Conservation (phyloP, 176 grass and related monocot genomes). For the barley (Hordeum vulgare) region MorexV3_pseudomolecules_assembly NC_058522.1:575589513-575590012, state of each 20-base stretch:
- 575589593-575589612: background rate
- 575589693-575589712: too few species aligned
- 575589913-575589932: background rate
- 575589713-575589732: too few species aligned
- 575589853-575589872: too few species aligned
- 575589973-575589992: too few species aligned
- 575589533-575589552: background rate
- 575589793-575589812: background rate
- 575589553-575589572: background rate
- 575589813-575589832: background rate
- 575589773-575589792: background rate
- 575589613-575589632: background rate
- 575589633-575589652: background rate
- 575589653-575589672: too few species aligned
- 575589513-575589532: background rate
- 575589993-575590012: too few species aligned
- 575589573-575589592: too few species aligned
- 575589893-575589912: background rate
- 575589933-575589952: too few species aligned
- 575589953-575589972: too few species aligned
- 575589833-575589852: background rate
- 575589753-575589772: background rate
- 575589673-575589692: too few species aligned
- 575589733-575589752: too few species aligned
- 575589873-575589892: too few species aligned